These are phyloP conservation scores for Fusarium newnesense DNA, from an alignment of 2,329 filamentous ascomycete species.

Conservation along the genomic window DNA sequence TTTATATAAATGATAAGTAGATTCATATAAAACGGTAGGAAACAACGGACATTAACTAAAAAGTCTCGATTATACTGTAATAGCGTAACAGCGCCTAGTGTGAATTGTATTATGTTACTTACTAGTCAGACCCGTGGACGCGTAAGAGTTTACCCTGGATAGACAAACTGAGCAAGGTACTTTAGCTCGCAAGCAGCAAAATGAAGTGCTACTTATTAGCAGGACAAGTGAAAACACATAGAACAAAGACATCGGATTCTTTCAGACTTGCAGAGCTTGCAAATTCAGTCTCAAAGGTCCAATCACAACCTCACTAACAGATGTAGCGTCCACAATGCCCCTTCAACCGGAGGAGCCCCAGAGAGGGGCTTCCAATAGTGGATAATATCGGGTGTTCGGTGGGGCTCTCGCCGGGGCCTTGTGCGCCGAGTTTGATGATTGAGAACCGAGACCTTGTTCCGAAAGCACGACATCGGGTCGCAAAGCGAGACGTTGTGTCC, in stretches of 20 bases:
- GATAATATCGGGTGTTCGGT: conserved; percentile 26
- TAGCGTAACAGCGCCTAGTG: neutral
- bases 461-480: conserved; percentile 23
- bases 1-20: neutral
- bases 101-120: neutral
- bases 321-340: conserved; percentile 15
- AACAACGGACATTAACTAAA: neutral
- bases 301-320: conserved; percentile 22
- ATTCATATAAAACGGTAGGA: neutral
- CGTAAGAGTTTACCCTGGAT: conserved; percentile 15
- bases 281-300: conserved; percentile 11
- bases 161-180: neutral
- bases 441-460: conserved; percentile 32
- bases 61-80: neutral
- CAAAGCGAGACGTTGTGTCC: conserved; percentile 1
- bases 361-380: conserved; percentile 28
- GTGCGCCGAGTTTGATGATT: conserved; percentile 24
- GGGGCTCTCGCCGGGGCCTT: conserved; percentile 24
- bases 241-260: conserved; percentile 4
- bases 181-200: neutral
- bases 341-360: conserved; percentile 33
- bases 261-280: conserved; percentile 4
- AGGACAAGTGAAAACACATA: conserved; percentile 5
- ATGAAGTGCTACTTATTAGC: neutral
- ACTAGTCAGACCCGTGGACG: neutral